Evolutionary conservation across 1,139 yeast species (phyloP), one percentile per base, ranked within the genome.

Genomic region (Scheffersomyces insectosa): DNA sequence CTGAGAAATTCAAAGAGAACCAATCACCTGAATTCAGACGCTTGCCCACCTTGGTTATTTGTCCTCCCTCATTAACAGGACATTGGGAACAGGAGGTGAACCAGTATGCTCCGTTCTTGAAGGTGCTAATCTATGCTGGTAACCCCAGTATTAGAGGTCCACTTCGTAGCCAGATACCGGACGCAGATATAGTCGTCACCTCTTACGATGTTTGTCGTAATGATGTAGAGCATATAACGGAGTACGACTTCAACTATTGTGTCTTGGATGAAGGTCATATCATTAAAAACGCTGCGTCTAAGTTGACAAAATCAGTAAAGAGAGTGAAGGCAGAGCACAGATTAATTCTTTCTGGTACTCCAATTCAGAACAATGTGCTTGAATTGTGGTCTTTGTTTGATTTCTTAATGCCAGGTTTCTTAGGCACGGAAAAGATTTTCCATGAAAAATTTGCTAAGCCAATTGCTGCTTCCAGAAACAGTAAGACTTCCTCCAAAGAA

Each of bases 211-310:
- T 93, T 43, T 89, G 95, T 38, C 81, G 99, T 60, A 93, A 95
- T 64, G 99, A 95, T 64, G 81, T 85, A 36, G 86, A 82, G 9
- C 71, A 75, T 52, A 62, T 95, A 31, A 63, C 80, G 2, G 64
- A 68, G 2, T 78, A 76, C 51, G 88, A 85, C 58, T 95, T 86
- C 72, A 93, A 95, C 63, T 95, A 95, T 60, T 93, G 98, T 70
- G 96, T 93, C 6, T 69, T 95, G 50, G 99, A 95, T 67, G 99
- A 95, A 69, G 99, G 99, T 33, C 99, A 95, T 65, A 90, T 93
- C 41, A 93, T 95, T 59, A 93, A 93, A 68, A 95, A 93, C 62
- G 83, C 98, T 0, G 77, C 82, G 40, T 88, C 98, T 0, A 93
- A 91, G 62, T 73, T 95, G 43, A 85, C 98, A 1, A 87, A 86